Base-by-base conservation (phyloP, 2,329 filamentous ascomycete species). In the Colletotrichum tropicicola region DNA sequence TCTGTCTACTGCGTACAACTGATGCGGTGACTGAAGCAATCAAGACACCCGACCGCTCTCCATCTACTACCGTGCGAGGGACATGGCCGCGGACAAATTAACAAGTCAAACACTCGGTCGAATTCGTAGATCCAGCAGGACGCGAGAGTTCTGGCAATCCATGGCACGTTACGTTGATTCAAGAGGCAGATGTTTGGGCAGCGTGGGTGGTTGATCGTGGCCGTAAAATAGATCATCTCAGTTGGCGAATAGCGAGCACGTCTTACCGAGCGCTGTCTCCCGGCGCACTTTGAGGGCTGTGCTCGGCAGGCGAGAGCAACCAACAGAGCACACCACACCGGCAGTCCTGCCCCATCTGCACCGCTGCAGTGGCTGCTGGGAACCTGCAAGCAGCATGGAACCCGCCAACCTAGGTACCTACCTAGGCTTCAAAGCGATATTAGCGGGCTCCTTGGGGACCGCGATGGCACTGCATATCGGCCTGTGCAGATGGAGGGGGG, bases 151-250 rank as follows among this genome's bases (percentile, higher is more conserved):
- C 15, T 45, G 15, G 53, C 43, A 56, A 35, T 48, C 21, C 6
- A 57, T 57, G 30, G 37, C 28, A 57, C 54, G 54, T 48, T 48
- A 57, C 54, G 28, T 48, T 48, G 23, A 35, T 15, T 15, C 30
- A 17, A n/a, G 25, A 39, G 43, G 23, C 19, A 41, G 19, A 39
- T 48, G 43, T 48, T 57, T 57, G 54, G 15, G 43, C 12, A 13
- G 37, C 15, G 12, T 10, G 27, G 5, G 27, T 28, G 15, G 23
- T 25, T n/a, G 25, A 47, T n/a, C 15, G 21, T 54, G 51, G n/a
- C 19, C 37, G 10, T 19, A 25, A 19, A 30, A 57, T n/a, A n/a
- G n/a, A n/a, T n/a, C n/a, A n/a, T n/a, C n/a, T n/a, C n/a, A n/a
- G n/a, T n/a, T n/a, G n/a, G n/a, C n/a, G n/a, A 39, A 57, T 57